Conservation (phyloP, 306 rosid genomes). For the Vigna radiata region DNA sequence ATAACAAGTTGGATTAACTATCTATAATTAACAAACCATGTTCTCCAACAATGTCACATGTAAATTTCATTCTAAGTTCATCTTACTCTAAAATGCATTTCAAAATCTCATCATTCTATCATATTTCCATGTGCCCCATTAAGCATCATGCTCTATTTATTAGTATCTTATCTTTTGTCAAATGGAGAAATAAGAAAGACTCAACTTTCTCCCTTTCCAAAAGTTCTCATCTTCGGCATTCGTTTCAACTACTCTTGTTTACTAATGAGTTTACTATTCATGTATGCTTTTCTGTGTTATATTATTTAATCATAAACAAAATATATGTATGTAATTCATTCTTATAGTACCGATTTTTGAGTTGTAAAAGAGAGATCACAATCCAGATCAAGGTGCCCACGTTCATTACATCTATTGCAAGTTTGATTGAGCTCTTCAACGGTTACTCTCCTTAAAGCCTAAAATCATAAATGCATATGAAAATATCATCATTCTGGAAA, state of each 20-base stretch:
- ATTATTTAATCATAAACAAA: not conserved
- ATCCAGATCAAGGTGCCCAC: not conserved
- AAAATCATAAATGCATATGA: not conserved
- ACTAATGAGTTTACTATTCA: not conserved
- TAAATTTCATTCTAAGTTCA: not conserved
- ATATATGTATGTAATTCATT: not conserved
- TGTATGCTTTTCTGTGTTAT: not conserved
- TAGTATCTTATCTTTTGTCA: not conserved
- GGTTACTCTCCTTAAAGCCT: constrained; percentile 36
- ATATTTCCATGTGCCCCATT: not conserved
- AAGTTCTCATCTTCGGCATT: not conserved
- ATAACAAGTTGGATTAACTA: not conserved
- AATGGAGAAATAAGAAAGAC: not conserved
- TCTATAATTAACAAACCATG: not conserved
- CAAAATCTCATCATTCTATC: not conserved
- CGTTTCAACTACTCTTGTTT: not conserved
- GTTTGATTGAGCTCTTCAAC: constrained; percentile 11
- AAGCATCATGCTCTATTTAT: not conserved
- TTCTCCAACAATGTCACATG: not conserved
- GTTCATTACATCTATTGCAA: constrained; percentile 1
- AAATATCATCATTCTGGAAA: not conserved
- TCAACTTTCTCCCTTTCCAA: constrained; percentile 5
- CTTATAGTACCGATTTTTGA: constrained; percentile 7
- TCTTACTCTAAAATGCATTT: not conserved
- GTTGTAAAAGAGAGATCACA: not conserved